Evolutionary conservation across 139 green algal species (phyloP), one percentile per base, ranked within the genome.

Genomic region (Picochlorum sp.): DNA sequence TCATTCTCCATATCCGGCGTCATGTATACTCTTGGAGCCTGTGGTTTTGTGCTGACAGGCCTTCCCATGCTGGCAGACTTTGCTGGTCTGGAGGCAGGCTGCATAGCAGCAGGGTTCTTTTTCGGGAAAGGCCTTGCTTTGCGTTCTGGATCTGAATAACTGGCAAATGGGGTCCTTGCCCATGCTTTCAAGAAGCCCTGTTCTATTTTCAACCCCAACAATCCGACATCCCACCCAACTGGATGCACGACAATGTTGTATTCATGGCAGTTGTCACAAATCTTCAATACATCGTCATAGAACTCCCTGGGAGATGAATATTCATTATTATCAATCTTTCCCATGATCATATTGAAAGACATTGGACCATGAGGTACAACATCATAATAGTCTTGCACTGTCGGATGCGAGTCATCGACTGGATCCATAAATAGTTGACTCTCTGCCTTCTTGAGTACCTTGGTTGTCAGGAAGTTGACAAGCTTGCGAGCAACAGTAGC

Each of bases 261-360:
- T 14, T 45, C 28, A 59, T 67, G 58, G 65, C 71, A 78, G 44
- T 78, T 78, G 57, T 66, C 56, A 18, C 61, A 63, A 21, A 78
- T 57, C 59, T 68, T 49, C 57, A 69, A 37, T 44, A 73, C 62
- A 68, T 78, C 71, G 51, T 78, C 21, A 45, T 78, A 78, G n/a
- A 72, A 69, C 16, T 47, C 51, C 2, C 34, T 30, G 4, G 66
- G 66, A 16, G 8, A 18, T 18, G 37, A 24, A 54, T 78, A 78
- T 18, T 28, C 2, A 5, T 59, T 30, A 8, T 34, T 55, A 26
- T 38, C 5, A 18, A 77, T 49, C 28, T 62, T 62, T 11, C 61
- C n/a, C 1, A 24, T 49, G 44, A 78, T 73, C 2, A 72, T 50
- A 15, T 61, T 59, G 7, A 73, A 59, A 44, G 56, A 69, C 3